A percentile compares a stretch with the other conserved stretches of the same genome.
phyloP scores from a whole-genome alignment of 2,329 filamentous ascomycete genomes.

The Pseudogymnoascus pannorum region DNA sequence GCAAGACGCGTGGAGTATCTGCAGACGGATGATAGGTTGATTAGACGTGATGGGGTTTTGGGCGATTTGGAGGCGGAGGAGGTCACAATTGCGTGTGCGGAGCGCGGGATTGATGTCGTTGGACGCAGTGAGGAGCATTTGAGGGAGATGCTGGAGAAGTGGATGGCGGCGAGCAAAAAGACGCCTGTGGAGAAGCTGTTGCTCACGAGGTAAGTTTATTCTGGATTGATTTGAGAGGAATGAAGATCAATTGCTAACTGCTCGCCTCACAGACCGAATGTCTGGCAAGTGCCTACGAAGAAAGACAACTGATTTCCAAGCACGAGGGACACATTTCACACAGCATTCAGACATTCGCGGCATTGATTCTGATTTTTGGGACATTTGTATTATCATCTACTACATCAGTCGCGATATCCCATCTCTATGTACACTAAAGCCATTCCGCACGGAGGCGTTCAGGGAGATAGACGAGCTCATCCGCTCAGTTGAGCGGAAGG shows the following conservation, averaged over 20 bases:
- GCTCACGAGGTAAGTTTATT: constrained; percentile 29
- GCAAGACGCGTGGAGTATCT: constrained; percentile 53
- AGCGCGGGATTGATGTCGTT: constrained; percentile 56
- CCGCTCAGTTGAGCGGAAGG: neutral
- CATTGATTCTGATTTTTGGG: neutral
- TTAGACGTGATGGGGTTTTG: constrained; percentile 56
- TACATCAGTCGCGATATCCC: neutral
- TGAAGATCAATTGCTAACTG: neutral
- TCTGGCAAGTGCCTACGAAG: neutral
- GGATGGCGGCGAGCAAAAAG: constrained; percentile 33
- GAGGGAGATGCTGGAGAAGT: constrained; percentile 32
- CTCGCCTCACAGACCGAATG: neutral
- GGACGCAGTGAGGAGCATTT: constrained; percentile 32
- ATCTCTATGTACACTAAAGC: constrained; percentile 1
- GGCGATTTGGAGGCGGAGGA: constrained; percentile 53
- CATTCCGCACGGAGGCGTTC: neutral
- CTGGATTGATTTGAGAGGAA: neutral
- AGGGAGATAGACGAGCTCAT: neutral
- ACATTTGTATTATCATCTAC: neutral
- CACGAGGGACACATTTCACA: neutral
- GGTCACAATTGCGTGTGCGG: constrained; percentile 61
- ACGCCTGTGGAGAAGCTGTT: constrained; percentile 24
- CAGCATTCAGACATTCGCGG: neutral
- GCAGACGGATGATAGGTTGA: constrained; percentile 61
- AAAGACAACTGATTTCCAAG: neutral